A percentile compares a stretch with the other conserved stretches of the same genome.
Conservation (phyloP, 768 basidiomycete species). For the Scleroderma bovista region DNA sequence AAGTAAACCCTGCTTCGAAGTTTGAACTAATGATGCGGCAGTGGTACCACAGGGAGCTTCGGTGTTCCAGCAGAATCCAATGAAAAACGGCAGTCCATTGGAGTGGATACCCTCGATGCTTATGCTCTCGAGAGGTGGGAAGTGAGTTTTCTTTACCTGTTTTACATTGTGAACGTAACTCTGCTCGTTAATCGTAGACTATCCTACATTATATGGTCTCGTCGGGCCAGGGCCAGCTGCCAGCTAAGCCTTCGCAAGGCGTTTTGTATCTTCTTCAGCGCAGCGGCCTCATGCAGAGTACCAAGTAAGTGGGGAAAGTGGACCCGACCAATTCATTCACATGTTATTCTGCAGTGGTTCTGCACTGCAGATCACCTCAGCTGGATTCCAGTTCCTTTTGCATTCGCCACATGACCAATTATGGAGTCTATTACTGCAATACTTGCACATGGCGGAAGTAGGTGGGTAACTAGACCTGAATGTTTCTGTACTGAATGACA, state of each 20-base stretch:
- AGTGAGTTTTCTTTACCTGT: constrained; percentile 36
- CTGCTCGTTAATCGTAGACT: constrained; percentile 45
- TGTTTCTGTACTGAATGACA: constrained; percentile 10
- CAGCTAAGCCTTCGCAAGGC: constrained; percentile 71
- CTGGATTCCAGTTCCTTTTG: constrained; percentile 94
- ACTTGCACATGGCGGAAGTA: constrained; percentile 83
- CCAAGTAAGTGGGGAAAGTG: constrained; percentile 43
- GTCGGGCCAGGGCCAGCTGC: constrained; percentile 72
- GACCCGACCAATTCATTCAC: background rate
- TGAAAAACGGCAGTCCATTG: constrained; percentile 49
- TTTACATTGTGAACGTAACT: constrained; percentile 1
- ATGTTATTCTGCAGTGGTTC: constrained; percentile 38
- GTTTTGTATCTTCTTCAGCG: constrained; percentile 79
- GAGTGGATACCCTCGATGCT: constrained; percentile 61
- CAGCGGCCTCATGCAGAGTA: constrained; percentile 79
- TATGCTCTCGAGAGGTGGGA: constrained; percentile 91
- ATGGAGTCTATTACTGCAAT: constrained; percentile 91
- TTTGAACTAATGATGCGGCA: constrained; percentile 25
- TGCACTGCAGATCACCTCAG: constrained; percentile 78
- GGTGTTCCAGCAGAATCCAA: constrained; percentile 70
- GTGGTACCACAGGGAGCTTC: constrained; percentile 77
- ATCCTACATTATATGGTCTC: constrained; percentile 99
- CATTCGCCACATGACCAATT: constrained; percentile 92
- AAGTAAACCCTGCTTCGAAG: background rate
- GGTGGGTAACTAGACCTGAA: constrained; percentile 8